A percentile compares a stretch with the other conserved stretches of the same genome.
Evolutionary conservation across 495 filamentous ascomycete species (phyloP).

Genomic region (Umbilicaria muhlenbergii): DNA sequence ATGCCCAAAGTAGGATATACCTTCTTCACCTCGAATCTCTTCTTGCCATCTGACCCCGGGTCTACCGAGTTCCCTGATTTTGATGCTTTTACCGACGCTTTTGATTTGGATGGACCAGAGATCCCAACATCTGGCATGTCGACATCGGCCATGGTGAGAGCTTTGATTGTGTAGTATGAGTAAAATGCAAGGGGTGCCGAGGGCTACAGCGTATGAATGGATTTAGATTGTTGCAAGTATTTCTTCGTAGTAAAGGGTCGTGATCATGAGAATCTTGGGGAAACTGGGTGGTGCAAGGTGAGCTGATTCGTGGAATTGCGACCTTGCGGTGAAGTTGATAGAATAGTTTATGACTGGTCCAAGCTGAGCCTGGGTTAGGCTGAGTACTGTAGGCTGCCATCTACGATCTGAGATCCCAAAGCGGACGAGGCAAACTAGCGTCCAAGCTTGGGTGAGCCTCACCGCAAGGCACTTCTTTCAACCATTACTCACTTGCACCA

Average conservation of each 20-base stretch:
- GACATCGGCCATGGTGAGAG: conserved; percentile 70
- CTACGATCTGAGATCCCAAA: no score
- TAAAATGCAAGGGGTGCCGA: not conserved
- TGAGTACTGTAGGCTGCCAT: no score
- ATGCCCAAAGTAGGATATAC: conserved; percentile 25
- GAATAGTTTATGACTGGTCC: no score
- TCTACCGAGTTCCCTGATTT: conserved; percentile 33
- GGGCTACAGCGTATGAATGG: no score
- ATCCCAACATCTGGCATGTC: conserved; percentile 86
- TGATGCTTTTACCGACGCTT: conserved; percentile 37
- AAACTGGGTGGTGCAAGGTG: no score
- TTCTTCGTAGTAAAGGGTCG: no score
- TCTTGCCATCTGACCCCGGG: conserved; percentile 55
- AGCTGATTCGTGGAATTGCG: no score
- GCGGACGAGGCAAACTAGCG: not conserved
- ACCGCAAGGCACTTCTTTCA: conserved; percentile 7
- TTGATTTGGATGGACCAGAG: conserved; percentile 36
- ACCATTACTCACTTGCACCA: not conserved
- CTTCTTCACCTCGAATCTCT: conserved; percentile 98
- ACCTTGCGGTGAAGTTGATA: no score
- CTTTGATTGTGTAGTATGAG: conserved; percentile 1
- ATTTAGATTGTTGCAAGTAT: no score
- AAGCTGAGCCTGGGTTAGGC: no score
- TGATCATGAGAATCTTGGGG: no score
- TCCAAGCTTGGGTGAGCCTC: conserved; percentile 9